Percentiles rank a stretch among this genome's conserved stretches.
Evolutionary conservation across 1,139 yeast species (phyloP).

Genomic region (Candida dubliniensis): DNA sequence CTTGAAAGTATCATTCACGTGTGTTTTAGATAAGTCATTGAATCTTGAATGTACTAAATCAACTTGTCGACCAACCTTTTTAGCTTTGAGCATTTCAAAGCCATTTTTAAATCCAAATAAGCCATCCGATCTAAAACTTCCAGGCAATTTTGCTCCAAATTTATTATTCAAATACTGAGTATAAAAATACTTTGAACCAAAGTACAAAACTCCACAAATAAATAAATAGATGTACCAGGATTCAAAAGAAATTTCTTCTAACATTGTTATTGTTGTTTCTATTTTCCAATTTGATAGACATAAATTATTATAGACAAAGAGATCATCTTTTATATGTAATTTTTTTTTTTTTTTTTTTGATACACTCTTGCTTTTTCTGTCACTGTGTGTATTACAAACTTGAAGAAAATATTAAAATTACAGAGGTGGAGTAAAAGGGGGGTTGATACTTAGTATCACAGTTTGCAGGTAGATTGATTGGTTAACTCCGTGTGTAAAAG

Average conservation of each 20-base stretch:
- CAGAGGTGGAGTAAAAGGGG: no score
- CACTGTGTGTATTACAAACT: no score
- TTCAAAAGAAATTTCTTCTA: neutral
- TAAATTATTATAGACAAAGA: no score
- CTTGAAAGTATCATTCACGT: slow-evolving; percentile 17
- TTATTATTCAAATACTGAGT: slow-evolving; percentile 12
- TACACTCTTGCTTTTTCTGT: no score
- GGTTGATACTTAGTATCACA: no score
- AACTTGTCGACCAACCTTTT: slow-evolving; percentile 15
- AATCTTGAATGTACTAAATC: slow-evolving; percentile 11
- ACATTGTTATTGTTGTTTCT: neutral
- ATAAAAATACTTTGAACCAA: neutral
- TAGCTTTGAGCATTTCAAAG: slow-evolving; percentile 12
- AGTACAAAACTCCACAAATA: neutral
- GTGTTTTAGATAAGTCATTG: slow-evolving; percentile 6
- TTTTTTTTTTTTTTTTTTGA: no score
- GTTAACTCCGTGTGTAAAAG: no score
- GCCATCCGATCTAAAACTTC: slow-evolving; percentile 18
- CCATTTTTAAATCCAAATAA: slow-evolving; percentile 19
- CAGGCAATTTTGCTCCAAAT: slow-evolving; percentile 18
- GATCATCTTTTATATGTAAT: no score
- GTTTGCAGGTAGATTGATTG: no score
- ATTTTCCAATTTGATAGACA: no score
- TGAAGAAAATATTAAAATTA: no score
- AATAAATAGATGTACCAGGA: slow-evolving; percentile 2